Evolutionary conservation across 2,329 filamentous ascomycete species (phyloP).

Genomic region (Cercospora berteroae): DNA sequence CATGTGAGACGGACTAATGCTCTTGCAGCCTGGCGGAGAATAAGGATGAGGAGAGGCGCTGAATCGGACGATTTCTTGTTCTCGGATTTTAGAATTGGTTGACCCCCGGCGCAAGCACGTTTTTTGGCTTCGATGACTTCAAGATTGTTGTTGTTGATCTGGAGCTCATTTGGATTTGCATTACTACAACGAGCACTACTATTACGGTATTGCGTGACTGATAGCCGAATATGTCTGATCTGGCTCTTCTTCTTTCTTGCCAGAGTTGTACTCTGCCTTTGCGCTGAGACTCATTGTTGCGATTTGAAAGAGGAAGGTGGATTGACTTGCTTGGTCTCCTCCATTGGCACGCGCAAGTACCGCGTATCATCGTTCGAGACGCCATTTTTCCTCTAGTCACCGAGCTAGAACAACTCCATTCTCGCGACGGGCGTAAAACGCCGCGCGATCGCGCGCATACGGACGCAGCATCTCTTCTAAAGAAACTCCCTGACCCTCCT

Average conservation of each 20-base stretch:
- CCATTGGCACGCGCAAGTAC: not conserved
- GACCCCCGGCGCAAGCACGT: not conserved
- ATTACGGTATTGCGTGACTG: not conserved
- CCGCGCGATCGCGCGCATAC: not conserved
- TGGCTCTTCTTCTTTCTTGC: not conserved
- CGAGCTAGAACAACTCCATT: not conserved
- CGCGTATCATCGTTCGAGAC: not conserved
- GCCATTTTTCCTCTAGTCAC: not conserved
- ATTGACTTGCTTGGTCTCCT: not conserved
- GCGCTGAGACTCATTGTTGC: not conserved
- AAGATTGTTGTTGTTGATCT: conserved; percentile 12
- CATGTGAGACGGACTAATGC: not conserved
- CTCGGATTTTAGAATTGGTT: not conserved
- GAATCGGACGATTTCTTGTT: not conserved
- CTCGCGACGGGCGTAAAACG: not conserved
- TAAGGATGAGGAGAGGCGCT: too few species aligned
- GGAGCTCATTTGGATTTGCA: not conserved
- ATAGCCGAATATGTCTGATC: not conserved
- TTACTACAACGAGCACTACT: not conserved
- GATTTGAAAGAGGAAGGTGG: not conserved
- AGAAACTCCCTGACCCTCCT: not conserved
- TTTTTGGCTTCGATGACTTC: conserved; percentile 18
- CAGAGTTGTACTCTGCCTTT: not conserved
- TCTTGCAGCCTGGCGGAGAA: not conserved
- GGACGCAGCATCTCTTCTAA: too few species aligned